These are phyloP conservation scores for Oryza glumipatula DNA, from an alignment of 176 grass and related monocot genomes.

Conservation along the genomic window DNA sequence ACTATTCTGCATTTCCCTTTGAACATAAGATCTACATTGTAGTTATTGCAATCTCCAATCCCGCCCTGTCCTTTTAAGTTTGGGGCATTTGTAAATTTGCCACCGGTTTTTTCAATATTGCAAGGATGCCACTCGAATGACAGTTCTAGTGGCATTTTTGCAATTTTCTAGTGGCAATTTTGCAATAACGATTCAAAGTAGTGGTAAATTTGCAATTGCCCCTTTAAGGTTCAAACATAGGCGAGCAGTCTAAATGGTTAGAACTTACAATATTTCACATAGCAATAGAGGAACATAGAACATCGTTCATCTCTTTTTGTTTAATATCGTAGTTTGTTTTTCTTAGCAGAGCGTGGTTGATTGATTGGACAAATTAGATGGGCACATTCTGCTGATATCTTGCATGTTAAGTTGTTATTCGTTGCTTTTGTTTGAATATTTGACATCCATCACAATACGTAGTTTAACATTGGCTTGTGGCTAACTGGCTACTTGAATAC, in stretches of 20 bases:
- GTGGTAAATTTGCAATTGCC: no score
- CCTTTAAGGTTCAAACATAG: neutral
- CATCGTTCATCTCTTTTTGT: neutral
- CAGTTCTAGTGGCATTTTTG: no score
- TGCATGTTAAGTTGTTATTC: neutral
- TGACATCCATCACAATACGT: neutral
- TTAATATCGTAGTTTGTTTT: neutral
- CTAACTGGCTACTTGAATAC: neutral
- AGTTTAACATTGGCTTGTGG: neutral
- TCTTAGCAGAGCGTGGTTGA: conserved; percentile 1
- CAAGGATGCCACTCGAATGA: no score
- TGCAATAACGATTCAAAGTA: no score
- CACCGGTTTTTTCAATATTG: no score
- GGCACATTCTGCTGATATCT: neutral
- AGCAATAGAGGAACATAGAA: conserved; percentile 11
- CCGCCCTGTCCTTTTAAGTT: neutral
- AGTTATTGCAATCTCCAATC: neutral
- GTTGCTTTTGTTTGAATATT: neutral
- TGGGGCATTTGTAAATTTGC: no score
- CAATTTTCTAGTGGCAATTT: no score
- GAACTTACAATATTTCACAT: conserved; percentile 6
- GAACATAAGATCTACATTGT: neutral
- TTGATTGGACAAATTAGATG: neutral
- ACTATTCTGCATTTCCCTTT: neutral
- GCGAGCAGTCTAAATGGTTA: neutral